Base-by-base conservation (phyloP, 75 land plant species). In the Chamaecyparis obtusa region DNA sequence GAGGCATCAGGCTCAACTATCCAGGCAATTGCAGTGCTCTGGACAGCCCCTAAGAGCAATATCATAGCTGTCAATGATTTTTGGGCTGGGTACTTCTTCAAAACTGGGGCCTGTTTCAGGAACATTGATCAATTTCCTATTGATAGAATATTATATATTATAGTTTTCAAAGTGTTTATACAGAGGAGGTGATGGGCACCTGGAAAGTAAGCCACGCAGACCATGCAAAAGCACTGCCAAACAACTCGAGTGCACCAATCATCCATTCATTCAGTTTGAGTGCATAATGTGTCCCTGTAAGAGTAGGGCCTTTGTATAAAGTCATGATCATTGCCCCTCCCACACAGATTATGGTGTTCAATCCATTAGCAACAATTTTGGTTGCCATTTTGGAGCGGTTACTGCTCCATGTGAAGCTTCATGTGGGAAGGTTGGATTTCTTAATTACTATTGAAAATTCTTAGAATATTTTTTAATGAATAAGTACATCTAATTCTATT, bases 311-410 rank as follows among this genome's bases (percentile, higher is more conserved):
- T 39, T 91, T 91, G 91, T 91, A 91, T 2, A 89, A 24, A 15
- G 91, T 51, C 89, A 91, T 91, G 17, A 90, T 39, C 27, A 83
- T 88, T 46, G 92, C 92, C 15, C 92, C 92, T 39, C 86, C 81
- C 33, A 90, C 87, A 67, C 91, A 85, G 33, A 86, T 51, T 14
- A 90, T 46, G n/a, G 27, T 83, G 49, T 87, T 87, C 48, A 33
- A 56, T 7, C 84, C 88, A 36, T 37, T 57, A 21, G 30, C 84
- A 16, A 37, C 83, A 64, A 33, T 87, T 41, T 82, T 87, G 84
- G 64, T 83, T 43, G 60, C 84, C 64, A 81, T 87, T 32, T n/a
- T 87, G 41, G 88, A 87, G 30, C 43, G 44, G 24, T 2, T 55
- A 7, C 43, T 87, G 5, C 84, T 87, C 10, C 84, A 60, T 24